These are phyloP conservation scores for Nannizzia gypsea DNA, from an alignment of 2,329 filamentous ascomycete species.

Conservation along the genomic window DNA sequence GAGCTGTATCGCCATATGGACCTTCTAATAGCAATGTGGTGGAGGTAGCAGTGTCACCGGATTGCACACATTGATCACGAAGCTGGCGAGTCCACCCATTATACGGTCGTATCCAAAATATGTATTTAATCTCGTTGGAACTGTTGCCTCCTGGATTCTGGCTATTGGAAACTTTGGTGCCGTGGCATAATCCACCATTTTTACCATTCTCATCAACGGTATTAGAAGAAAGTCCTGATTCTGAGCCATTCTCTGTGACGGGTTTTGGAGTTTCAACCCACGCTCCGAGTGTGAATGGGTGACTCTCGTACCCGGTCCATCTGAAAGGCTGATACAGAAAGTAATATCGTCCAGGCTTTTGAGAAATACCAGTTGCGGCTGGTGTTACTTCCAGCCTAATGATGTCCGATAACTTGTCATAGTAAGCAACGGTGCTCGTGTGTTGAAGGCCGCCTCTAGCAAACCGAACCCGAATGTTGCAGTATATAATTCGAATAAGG, in stretches of 20 bases:
- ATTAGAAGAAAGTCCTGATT: background rate
- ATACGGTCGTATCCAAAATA: slow-evolving; percentile 37
- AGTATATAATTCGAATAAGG: slow-evolving; percentile 29
- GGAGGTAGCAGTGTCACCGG: slow-evolving; percentile 15
- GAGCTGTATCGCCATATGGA: slow-evolving; percentile 34
- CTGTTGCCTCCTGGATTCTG: background rate
- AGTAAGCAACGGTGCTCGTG: slow-evolving; percentile 28
- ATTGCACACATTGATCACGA: slow-evolving; percentile 19
- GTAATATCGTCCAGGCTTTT: slow-evolving; percentile 37
- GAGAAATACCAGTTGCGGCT: slow-evolving; percentile 20
- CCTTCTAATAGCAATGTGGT: slow-evolving; percentile 35
- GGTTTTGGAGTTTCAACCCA: slow-evolving; percentile 6
- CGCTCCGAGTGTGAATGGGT: slow-evolving; percentile 35
- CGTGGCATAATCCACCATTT: background rate
- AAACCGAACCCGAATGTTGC: slow-evolving; percentile 26
- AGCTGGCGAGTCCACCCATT: slow-evolving; percentile 36
- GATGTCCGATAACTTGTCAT: slow-evolving; percentile 30
- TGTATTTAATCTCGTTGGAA: slow-evolving; percentile 6
- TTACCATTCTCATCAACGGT: background rate
- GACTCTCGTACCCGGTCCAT: slow-evolving; percentile 36
- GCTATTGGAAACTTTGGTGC: too few relatives aligned
- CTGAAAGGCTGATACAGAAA: slow-evolving; percentile 35
- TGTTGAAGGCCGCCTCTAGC: slow-evolving; percentile 13
- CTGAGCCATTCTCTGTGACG: background rate
- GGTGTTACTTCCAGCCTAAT: slow-evolving; percentile 32